Base-by-base conservation (phyloP, 108 stramenopile genomes). In the Schizochytrium sp. region DNA sequence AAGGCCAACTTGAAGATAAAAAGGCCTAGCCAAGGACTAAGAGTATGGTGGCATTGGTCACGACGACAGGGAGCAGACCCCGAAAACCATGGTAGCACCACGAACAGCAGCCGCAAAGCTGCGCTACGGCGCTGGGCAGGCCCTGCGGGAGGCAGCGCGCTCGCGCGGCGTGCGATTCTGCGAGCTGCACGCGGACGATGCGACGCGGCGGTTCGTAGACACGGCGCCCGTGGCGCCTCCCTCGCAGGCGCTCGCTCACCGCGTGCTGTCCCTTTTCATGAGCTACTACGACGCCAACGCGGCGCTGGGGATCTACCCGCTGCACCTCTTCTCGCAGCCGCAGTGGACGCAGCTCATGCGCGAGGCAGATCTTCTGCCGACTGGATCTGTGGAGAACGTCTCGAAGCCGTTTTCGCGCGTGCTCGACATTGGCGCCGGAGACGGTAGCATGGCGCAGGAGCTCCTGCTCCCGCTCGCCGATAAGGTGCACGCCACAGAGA, bases 241-340 rank as follows among this genome's bases (percentile, higher is more conserved):
- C n/a, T 83, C 51, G 19, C 76, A 83, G 51, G n/a, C 51, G 45
- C 48, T 53, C 10, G 76, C 76, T 6, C 76, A 83, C 76, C n/a
- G 48, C n/a, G 44, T 83, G 10, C 23, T 83, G 76, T 23, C 48
- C 10, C 19, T 83, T 6, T 21, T 47, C 19, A 53, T 83, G 76
- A 83, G 76, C 51, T 53, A 83, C 76, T 83, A 83, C 51, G 76
- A 83, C 51, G 76, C 76, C 45, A 83, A 83, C 51, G 76, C 76
- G 25, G 28, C 51, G 48, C 51, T 83, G 51, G 51, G 51, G 1
- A 83, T 83, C n/a, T 83, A 83, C 51, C 76, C 76, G 45, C 51
- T 83, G 76, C 76, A 83, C 76, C 28, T 83, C n/a, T 83, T 83
- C 48, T 83, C 76, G 76, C 19, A 53, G 51, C 48, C 19, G 10